Conservation (phyloP, 2,329 filamentous ascomycete species). For the Achaetomium macrosporum region DNA sequence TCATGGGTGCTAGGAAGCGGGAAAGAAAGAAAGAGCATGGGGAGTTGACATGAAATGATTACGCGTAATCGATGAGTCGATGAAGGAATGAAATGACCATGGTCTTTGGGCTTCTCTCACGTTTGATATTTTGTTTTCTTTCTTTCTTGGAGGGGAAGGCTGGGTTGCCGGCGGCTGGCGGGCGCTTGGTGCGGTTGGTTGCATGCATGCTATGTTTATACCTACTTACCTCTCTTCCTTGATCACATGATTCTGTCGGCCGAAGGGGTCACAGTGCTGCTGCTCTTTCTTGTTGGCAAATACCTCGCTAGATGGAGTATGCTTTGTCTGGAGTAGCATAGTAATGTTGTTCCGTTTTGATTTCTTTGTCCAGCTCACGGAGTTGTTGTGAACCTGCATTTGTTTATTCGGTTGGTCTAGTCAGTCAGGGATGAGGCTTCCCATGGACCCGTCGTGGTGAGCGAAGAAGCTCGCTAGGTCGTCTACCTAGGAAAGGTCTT, state of each 20-base stretch:
- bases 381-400: not conserved
- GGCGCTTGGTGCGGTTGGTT: not conserved
- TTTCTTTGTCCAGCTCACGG: not conserved
- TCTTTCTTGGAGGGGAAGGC: not conserved
- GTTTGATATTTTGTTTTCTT: too few relatives aligned
- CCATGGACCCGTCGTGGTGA: too few relatives aligned
- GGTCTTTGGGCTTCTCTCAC: not conserved
- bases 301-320: not conserved
- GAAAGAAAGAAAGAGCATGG: too few relatives aligned
- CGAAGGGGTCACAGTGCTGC: not conserved
- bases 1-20: too few relatives aligned
- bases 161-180: not conserved
- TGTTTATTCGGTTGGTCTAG: too few relatives aligned
- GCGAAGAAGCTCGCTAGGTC: too few relatives aligned
- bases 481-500: too few relatives aligned
- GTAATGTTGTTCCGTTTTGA: not conserved
- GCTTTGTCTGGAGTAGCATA: not conserved
- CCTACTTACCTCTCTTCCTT: not conserved
- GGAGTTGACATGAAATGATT: not conserved
- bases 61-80: not conserved
- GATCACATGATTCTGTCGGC: not conserved
- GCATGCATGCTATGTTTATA: not conserved
- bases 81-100: not conserved
- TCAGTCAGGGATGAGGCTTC: too few relatives aligned
- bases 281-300: not conserved